Evolutionary conservation across 2,329 filamentous ascomycete genomes (phyloP).

Genomic region (Epicoccum nigrum): DNA sequence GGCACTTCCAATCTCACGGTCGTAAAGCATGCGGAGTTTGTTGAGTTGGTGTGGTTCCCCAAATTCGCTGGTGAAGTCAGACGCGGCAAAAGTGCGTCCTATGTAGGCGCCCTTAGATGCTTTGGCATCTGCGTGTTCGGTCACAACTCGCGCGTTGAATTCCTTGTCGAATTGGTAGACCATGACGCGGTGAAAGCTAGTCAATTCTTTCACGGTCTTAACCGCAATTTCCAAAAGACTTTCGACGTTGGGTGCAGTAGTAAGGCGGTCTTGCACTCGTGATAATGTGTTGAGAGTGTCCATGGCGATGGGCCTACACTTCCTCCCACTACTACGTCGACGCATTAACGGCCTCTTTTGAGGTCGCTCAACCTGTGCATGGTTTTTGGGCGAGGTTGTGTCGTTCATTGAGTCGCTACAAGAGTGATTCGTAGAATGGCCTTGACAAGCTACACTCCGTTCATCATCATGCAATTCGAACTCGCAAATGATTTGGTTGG

Average conservation of each 20-base stretch:
- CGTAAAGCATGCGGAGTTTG: conserved; percentile 85
- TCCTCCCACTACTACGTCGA: conserved; percentile 74
- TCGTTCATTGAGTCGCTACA: conserved; percentile 65
- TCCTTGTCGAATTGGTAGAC: conserved; percentile 85
- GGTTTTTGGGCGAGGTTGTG: conserved; percentile 65
- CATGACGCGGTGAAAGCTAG: conserved; percentile 91
- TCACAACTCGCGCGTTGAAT: conserved; percentile 86
- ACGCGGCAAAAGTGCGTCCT: conserved; percentile 85
- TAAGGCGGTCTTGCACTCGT: conserved; percentile 86
- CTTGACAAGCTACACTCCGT: too few relatives aligned
- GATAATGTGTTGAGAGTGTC: conserved; percentile 92
- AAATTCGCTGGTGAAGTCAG: conserved; percentile 83
- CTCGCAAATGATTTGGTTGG: conserved; percentile 77
- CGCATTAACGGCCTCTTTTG: conserved; percentile 76
- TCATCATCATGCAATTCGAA: conserved; percentile 87
- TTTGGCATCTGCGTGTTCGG: conserved; percentile 80
- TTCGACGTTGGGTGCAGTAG: conserved; percentile 72
- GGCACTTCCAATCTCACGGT: conserved; percentile 79
- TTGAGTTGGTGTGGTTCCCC: conserved; percentile 90
- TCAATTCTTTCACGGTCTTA: conserved; percentile 86
- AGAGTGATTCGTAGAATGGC: conserved; percentile 69
- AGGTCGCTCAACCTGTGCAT: conserved; percentile 78
- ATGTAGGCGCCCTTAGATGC: conserved; percentile 85
- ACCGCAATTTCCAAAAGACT: conserved; percentile 80
- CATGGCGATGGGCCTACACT: conserved; percentile 82